Conservation (phyloP, 2,329 filamentous ascomycete genomes). For the Rhynchosporium agropyri region DNA sequence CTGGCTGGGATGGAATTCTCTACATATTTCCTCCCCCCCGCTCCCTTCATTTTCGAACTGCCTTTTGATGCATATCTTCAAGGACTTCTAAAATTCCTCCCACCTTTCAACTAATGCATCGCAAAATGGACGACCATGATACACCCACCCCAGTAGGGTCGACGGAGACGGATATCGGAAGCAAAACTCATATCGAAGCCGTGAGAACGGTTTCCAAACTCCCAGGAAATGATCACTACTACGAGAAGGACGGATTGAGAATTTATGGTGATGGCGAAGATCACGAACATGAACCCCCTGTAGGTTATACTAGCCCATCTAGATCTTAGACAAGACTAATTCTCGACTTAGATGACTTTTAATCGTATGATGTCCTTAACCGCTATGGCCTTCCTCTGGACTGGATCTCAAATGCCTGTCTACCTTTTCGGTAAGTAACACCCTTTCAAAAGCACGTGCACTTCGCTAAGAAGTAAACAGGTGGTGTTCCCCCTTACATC, state of each 20-base stretch:
- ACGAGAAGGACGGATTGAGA: slow-evolving; percentile 44
- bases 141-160: slow-evolving; percentile 28
- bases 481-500: slow-evolving; percentile 53
- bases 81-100: not conserved
- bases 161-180: slow-evolving; percentile 30
- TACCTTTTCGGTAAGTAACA: slow-evolving; percentile 48
- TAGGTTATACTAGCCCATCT: slow-evolving; percentile 35
- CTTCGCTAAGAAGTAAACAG: slow-evolving; percentile 14
- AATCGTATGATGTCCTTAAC: slow-evolving; percentile 55
- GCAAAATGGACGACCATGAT: slow-evolving; percentile 17
- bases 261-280: slow-evolving; percentile 52
- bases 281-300: slow-evolving; percentile 51
- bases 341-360: slow-evolving; percentile 48
- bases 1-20: not conserved
- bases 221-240: slow-evolving; percentile 34
- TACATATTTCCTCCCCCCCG: not conserved
- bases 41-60: not conserved
- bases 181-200: slow-evolving; percentile 29
- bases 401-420: slow-evolving; percentile 61
- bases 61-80: not conserved
- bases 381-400: slow-evolving; percentile 64
- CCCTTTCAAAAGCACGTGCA: not conserved
- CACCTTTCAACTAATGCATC: not conserved
- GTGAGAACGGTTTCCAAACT: slow-evolving; percentile 34
- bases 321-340: slow-evolving; percentile 31